Base-by-base conservation (phyloP, 2,329 filamentous ascomycete species). In the Fusarium paranaense region DNA sequence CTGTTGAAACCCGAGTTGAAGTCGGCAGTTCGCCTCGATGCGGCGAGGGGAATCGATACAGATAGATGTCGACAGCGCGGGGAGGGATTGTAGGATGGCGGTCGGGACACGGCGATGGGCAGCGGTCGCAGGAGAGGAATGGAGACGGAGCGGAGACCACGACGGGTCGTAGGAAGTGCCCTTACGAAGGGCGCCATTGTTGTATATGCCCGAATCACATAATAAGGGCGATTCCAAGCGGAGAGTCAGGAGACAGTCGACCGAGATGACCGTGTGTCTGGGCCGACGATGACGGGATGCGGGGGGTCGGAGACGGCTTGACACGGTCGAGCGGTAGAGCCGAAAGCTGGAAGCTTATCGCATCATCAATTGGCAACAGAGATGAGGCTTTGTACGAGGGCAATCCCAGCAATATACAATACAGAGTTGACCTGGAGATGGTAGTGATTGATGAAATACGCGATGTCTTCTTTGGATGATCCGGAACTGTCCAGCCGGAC, bases 1-100 rank as follows among this genome's bases (percentile, higher is more conserved):
- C 86, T 87, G n/a, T 86, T 88, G 77, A 89, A 91, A 61, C 89
- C 88, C 2, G 88, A 88, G 76, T 86, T 88, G 78, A 90, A 87
- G 78, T 88, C 86, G 16, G 84, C 80, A 20, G 83, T 85, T 50
- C 87, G 85, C 67, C 85, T 83, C 10, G 83, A 79, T 30, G 80
- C 74, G 22, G 78, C 60, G 11, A 78, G 63, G 10, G 76, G 67
- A 27, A 61, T 67, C 18, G 74, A 78, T 50, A 77, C 68, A 14
- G 76, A 80, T n/a, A 80, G 75, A 42, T 68, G 67, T 52, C 80
- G 79, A 47, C 67, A 67, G 69, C 54, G 73, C 57, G 57, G 60
- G 22, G 18, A 57, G 16, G 37, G 42, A 42, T 52, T 42, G 54
- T 37, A 35, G 35, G 52, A 59, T 35, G 59, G 50, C 37, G 50